Percentiles rank a stretch among this genome's conserved stretches.
Conservation (phyloP, 768 basidiomycete species). For the Gloeopeniophorella convolvens region DNA sequence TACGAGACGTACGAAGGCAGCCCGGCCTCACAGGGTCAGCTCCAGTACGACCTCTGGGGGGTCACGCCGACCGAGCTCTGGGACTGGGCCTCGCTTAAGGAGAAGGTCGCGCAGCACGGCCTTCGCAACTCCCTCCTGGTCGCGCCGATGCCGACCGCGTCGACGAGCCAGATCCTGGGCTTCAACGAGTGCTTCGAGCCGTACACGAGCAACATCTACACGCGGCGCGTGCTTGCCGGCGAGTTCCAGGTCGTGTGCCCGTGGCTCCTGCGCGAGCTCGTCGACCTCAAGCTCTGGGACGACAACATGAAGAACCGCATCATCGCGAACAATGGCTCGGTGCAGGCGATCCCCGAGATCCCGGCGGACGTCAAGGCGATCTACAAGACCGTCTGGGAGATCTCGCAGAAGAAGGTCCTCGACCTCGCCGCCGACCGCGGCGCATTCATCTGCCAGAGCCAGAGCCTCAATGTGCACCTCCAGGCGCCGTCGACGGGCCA, state of each 20-base stretch:
- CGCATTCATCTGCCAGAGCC: conserved; percentile 95
- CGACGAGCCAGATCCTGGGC: conserved; percentile 96
- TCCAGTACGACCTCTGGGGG: conserved; percentile 96
- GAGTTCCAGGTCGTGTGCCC: conserved; percentile 99
- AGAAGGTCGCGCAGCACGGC: conserved; percentile 73
- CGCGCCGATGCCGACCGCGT: conserved; percentile 99
- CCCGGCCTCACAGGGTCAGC: conserved; percentile 79
- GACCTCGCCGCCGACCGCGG: conserved; percentile 99
- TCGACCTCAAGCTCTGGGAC: conserved; percentile 92
- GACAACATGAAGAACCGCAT: conserved; percentile 99
- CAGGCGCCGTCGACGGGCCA: conserved; percentile 86
- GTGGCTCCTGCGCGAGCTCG: conserved; percentile 97
- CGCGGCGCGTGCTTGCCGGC: conserved; percentile 96
- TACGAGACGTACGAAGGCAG: conserved; percentile 90
- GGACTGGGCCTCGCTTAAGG: conserved; percentile 91
- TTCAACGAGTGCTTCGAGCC: conserved; percentile 99
- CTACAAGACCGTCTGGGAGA: conserved; percentile 99
- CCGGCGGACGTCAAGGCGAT: conserved; percentile 92
- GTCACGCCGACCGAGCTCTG: conserved; percentile 81
- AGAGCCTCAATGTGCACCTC: conserved; percentile 91
- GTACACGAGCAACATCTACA: conserved; percentile 98
- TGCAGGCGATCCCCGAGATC: conserved; percentile 83
- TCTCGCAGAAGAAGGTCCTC: conserved; percentile 96
- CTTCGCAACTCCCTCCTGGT: conserved; percentile 85
- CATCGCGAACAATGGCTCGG: conserved; percentile 89